Evolutionary conservation across 2,329 filamentous ascomycete genomes (phyloP).

Genomic region (Cercospora sp.): DNA sequence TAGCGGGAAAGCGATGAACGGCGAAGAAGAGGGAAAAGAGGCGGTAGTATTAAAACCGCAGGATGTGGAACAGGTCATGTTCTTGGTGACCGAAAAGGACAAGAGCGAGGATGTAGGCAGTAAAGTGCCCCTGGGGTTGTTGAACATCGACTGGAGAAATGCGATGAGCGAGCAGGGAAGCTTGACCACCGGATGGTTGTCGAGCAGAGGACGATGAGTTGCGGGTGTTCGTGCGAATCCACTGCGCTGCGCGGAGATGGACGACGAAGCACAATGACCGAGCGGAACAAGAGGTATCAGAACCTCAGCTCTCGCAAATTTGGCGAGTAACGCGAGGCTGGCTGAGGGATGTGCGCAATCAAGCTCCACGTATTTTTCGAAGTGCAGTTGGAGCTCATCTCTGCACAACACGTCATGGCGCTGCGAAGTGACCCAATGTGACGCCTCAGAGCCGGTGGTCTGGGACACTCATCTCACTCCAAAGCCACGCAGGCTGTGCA

Average conservation of each 20-base stretch:
- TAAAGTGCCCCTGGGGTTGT: constrained; percentile 69
- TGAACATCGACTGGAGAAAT: constrained; percentile 85
- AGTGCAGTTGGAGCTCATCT: background rate
- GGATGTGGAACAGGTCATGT: constrained; percentile 66
- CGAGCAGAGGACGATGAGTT: constrained; percentile 30
- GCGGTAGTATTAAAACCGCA: constrained; percentile 57
- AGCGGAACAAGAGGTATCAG: background rate
- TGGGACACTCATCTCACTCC: background rate
- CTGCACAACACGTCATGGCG: background rate
- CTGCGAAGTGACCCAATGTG: background rate
- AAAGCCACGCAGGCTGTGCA: background rate
- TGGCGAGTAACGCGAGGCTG: background rate
- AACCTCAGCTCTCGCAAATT: background rate
- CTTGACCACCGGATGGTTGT: constrained; percentile 76
- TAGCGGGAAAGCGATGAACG: constrained; percentile 35
- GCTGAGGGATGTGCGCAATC: background rate
- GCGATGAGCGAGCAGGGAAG: constrained; percentile 87
- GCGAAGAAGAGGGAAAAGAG: constrained; percentile 30
- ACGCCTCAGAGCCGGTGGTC: background rate
- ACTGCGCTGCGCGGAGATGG: background rate
- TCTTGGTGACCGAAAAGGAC: constrained; percentile 51
- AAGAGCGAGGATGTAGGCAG: constrained; percentile 45
- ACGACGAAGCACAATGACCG: background rate
- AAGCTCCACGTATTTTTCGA: background rate
- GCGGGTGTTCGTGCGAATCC: background rate